phyloP scores from a whole-genome alignment of 2,329 filamentous ascomycete species.

The Aspergillus intermedius region DNA sequence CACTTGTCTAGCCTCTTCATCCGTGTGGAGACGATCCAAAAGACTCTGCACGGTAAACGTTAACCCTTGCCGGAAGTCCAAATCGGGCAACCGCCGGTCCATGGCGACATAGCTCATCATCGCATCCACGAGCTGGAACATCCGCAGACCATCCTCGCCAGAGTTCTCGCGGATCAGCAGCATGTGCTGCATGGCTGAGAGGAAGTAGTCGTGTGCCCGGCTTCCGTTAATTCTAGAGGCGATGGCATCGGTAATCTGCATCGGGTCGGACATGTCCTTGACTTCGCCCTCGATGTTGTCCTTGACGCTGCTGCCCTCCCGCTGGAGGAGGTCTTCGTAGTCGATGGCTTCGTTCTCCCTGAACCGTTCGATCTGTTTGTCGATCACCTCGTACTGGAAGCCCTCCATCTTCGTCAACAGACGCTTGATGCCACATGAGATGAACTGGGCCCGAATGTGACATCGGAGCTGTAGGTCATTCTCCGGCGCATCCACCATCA shows the following conservation, averaged over 20 bases:
- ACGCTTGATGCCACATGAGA: constrained; percentile 88
- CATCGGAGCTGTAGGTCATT: constrained; percentile 83
- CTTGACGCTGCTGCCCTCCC: constrained; percentile 83
- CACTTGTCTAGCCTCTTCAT: constrained; percentile 86
- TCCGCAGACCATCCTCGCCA: constrained; percentile 80
- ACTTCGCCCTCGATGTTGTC: constrained; percentile 79
- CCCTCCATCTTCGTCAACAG: constrained; percentile 94
- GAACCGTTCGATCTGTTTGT: constrained; percentile 95
- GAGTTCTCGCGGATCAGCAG: constrained; percentile 87
- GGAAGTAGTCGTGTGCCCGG: constrained; percentile 87
- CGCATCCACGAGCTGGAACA: constrained; percentile 97
- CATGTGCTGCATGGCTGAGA: constrained; percentile 91
- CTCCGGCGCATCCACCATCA: constrained; percentile 87
- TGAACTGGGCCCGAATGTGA: constrained; percentile 93
- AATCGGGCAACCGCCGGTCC: constrained; percentile 89
- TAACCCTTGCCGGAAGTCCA: constrained; percentile 95
- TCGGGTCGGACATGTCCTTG: constrained; percentile 86
- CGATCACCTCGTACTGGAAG: constrained; percentile 96
- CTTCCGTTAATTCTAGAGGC: constrained; percentile 75
- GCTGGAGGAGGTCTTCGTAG: constrained; percentile 93
- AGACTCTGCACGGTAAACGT: constrained; percentile 96
- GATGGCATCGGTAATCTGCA: constrained; percentile 92
- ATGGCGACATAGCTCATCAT: constrained; percentile 99
- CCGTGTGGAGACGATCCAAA: constrained; percentile 91
- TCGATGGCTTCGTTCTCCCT: constrained; percentile 92